phyloP scores from a whole-genome alignment of 129 eudicot genomes.

The Mikania micrantha region DNA sequence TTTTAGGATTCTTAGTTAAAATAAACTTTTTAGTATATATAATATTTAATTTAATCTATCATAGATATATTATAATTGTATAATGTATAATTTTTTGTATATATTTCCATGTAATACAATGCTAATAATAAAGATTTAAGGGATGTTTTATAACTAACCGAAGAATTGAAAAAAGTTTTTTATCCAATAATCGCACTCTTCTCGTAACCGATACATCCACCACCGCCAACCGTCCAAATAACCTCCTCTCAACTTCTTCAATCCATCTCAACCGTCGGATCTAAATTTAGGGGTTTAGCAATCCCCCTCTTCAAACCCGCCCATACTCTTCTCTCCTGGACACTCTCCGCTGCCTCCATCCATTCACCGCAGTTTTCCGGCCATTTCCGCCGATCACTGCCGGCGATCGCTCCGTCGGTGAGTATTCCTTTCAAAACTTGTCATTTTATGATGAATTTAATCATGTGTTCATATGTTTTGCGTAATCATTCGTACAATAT shows the following conservation, averaged over 20 bases:
- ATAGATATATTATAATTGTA: too few species aligned
- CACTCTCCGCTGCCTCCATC: slow-evolving; percentile 12
- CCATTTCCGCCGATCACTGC: too few species aligned
- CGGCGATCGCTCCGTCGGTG: slow-evolving; percentile 3
- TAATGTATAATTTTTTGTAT: too few species aligned
- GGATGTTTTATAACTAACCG: background rate
- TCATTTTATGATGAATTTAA: background rate
- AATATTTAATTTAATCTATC: too few species aligned
- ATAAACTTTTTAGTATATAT: too few species aligned
- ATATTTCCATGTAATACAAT: too few species aligned
- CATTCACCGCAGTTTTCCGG: background rate
- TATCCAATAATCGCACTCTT: slow-evolving; percentile 2
- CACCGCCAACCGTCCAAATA: slow-evolving; percentile 10
- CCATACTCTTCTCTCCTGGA: slow-evolving; percentile 15
- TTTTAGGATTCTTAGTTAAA: too few species aligned
- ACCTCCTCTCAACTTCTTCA: slow-evolving; percentile 5
- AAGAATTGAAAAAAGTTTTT: slow-evolving; percentile 16
- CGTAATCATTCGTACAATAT: background rate
- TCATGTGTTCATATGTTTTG: background rate
- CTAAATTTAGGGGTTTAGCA: slow-evolving; percentile 29
- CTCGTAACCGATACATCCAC: slow-evolving; percentile 16
- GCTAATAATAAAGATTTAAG: background rate
- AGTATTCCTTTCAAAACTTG: too few species aligned
- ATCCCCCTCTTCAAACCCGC: slow-evolving; percentile 30
- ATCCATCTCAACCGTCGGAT: slow-evolving; percentile 14